These are phyloP conservation scores for Aspergillus bombycis DNA, from an alignment of 2,329 filamentous ascomycete genomes.

Conservation along the genomic window DNA sequence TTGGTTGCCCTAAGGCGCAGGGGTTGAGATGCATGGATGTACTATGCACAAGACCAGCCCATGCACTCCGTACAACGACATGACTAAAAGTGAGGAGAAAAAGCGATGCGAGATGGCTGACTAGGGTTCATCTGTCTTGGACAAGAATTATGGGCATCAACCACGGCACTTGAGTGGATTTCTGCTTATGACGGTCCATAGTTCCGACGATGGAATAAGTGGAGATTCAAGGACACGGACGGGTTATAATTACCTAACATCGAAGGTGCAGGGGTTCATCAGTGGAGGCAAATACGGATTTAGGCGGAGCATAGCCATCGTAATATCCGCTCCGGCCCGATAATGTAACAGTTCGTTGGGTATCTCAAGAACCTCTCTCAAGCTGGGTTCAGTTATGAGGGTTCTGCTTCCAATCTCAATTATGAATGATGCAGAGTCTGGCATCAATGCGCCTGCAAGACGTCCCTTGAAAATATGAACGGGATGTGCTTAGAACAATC, in stretches of 20 bases:
- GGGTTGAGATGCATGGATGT: neutral
- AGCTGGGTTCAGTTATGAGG: no score
- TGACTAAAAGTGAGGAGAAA: neutral
- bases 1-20: neutral
- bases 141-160: neutral
- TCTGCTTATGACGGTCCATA: no score
- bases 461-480: neutral
- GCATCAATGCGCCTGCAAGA: neutral
- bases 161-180: neutral
- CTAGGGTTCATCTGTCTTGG: neutral
- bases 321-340: neutral
- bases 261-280: neutral
- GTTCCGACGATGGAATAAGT: neutral
- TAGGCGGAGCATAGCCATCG: neutral
- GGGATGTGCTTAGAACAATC: neutral
- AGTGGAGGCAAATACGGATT: constrained; percentile 4
- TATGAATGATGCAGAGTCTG: neutral
- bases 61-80: neutral
- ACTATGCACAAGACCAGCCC: neutral
- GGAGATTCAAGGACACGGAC: neutral
- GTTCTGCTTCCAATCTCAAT: no score
- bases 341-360: neutral
- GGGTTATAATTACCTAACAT: constrained; percentile 3
- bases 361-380: neutral
- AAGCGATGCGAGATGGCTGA: neutral